Evolutionary conservation across 768 basidiomycete species (phyloP).

Genomic region (Atractiella rhizophila): DNA sequence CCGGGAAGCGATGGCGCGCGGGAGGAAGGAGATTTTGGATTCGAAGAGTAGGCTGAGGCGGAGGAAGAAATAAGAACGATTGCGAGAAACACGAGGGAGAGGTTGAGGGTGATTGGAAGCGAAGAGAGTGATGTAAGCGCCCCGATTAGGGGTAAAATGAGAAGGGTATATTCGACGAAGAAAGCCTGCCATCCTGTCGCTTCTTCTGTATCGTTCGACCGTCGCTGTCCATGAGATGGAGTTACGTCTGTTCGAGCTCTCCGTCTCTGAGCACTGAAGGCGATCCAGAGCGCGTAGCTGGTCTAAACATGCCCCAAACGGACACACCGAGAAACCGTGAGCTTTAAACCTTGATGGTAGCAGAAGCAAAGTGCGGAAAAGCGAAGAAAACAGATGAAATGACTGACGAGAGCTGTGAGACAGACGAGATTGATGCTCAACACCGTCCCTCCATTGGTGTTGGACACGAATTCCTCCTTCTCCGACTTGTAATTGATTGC

Average conservation of each 20-base stretch:
- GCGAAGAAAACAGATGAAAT: background rate
- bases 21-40: background rate
- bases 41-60: background rate
- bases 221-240: constrained; percentile 17
- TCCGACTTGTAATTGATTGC: constrained; percentile 41
- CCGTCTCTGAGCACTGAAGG: constrained; percentile 29
- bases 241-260: too few species aligned
- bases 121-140: constrained; percentile 53
- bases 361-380: background rate
- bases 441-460: constrained; percentile 43
- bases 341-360: background rate
- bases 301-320: too few species aligned
- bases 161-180: constrained; percentile 34
- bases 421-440: constrained; percentile 43
- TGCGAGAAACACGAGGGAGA: constrained; percentile 24
- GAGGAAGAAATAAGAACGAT: background rate
- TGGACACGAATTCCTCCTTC: constrained; percentile 62
- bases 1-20: too few species aligned
- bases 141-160: constrained; percentile 53
- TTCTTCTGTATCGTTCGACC: background rate
- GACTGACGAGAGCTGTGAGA: constrained; percentile 36
- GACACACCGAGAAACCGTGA: too few species aligned
- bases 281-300: constrained; percentile 45
- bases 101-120: constrained; percentile 31
- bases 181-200: constrained; percentile 21